A percentile compares a stretch with the other conserved stretches of the same genome.
Evolutionary conservation across 2,329 filamentous ascomycete species (phyloP).

Genomic region (Didymosphaeria variabile): DNA sequence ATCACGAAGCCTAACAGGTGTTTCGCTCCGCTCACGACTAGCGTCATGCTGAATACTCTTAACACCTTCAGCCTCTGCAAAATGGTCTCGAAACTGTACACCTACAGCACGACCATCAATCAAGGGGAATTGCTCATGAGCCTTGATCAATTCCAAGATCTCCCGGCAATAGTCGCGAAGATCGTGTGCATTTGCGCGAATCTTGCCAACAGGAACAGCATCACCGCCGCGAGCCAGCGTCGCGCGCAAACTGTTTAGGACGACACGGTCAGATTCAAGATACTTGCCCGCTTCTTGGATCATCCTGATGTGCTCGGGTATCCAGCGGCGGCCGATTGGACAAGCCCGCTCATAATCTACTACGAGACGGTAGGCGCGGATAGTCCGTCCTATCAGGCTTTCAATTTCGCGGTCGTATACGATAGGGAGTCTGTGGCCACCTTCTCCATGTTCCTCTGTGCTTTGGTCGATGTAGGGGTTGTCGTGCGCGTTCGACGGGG

Average conservation of each 20-base stretch:
- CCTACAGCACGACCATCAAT: background rate
- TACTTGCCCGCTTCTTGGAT: constrained; percentile 23
- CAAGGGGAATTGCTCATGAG: background rate
- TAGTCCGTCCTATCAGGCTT: constrained; percentile 25
- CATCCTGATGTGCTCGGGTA: constrained; percentile 17
- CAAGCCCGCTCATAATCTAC: constrained; percentile 26
- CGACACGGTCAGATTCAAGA: constrained; percentile 6
- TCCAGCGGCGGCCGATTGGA: constrained; percentile 30
- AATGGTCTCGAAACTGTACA: background rate
- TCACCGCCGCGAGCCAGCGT: background rate
- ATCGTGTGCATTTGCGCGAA: background rate
- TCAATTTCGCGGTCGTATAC: constrained; percentile 22
- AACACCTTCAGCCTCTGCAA: background rate
- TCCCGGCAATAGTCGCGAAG: constrained; percentile 8
- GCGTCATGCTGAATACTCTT: background rate
- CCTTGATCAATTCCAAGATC: constrained; percentile 9
- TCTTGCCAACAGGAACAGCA: background rate
- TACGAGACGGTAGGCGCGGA: constrained; percentile 31
- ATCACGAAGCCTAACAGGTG: background rate
- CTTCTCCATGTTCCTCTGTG: no score
- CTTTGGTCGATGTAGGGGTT: background rate
- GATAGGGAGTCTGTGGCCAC: constrained; percentile 9
- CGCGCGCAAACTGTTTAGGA: background rate
- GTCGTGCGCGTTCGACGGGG: background rate
- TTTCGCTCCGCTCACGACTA: background rate